phyloP scores from a whole-genome alignment of 805 yeast genomes.

The Saturnispora gosingensis region DNA sequence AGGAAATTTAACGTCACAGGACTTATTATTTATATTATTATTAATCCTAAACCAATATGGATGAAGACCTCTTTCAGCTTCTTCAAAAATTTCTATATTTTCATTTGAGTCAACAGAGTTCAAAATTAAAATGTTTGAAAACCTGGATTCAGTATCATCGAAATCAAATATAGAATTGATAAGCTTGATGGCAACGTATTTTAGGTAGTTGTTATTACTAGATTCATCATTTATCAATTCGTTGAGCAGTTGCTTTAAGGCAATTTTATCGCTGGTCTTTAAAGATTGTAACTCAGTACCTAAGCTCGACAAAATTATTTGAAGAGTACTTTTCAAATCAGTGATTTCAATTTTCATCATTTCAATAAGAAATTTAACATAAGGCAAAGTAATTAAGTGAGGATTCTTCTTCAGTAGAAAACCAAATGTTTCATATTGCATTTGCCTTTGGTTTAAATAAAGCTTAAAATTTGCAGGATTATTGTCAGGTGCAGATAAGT shows the following conservation, averaged over 20 bases:
- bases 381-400: slow-evolving; percentile 37
- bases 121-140: slow-evolving; percentile 55
- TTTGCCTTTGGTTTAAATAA: slow-evolving; percentile 39
- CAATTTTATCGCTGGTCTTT: slow-evolving; percentile 29
- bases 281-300: slow-evolving; percentile 39
- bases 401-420: slow-evolving; percentile 44
- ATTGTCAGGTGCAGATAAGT: slow-evolving; percentile 34
- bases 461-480: slow-evolving; percentile 15
- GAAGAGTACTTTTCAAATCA: slow-evolving; percentile 59
- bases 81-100: slow-evolving; percentile 46
- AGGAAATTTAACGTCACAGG: slow-evolving; percentile 39
- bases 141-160: slow-evolving; percentile 55
- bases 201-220: slow-evolving; percentile 24
- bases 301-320: slow-evolving; percentile 57
- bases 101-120: slow-evolving; percentile 31
- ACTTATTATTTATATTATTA: not conserved
- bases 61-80: slow-evolving; percentile 68
- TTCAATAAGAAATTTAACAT: slow-evolving; percentile 58
- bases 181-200: slow-evolving; percentile 58
- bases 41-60: slow-evolving; percentile 69
- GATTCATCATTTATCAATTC: slow-evolving; percentile 11
- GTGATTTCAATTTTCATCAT: slow-evolving; percentile 55
- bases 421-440: slow-evolving; percentile 75
- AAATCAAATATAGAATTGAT: slow-evolving; percentile 59
- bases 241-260: slow-evolving; percentile 32